These are phyloP conservation scores for Pichia terricola DNA, from an alignment of 1,139 yeast species.

Conservation along the genomic window DNA sequence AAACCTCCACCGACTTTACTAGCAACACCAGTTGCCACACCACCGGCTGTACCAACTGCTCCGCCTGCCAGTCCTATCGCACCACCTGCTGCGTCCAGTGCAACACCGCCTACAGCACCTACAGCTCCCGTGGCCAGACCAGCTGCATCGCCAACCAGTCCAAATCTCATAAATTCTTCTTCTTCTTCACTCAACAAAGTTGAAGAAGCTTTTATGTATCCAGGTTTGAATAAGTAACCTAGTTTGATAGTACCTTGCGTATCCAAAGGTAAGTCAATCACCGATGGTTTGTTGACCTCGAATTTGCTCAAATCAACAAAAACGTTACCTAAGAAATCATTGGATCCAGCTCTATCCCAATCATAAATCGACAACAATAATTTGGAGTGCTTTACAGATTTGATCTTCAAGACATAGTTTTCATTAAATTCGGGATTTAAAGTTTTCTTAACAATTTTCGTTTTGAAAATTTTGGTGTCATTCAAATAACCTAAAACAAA, in stretches of 20 bases:
- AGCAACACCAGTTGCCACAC: background rate
- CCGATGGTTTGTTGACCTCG: conserved; percentile 29
- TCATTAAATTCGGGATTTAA: conserved; percentile 68
- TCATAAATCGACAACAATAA: conserved; percentile 47
- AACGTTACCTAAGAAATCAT: conserved; percentile 49
- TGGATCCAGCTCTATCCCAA: conserved; percentile 70
- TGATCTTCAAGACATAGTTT: conserved; percentile 43
- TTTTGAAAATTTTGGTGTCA: conserved; percentile 44
- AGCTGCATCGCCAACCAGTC: conserved; percentile 20
- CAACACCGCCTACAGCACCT: conserved; percentile 26
- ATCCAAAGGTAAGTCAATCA: conserved; percentile 33
- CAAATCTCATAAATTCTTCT: conserved; percentile 5
- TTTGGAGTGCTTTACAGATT: conserved; percentile 50
- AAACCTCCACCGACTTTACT: background rate
- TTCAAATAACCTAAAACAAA: conserved; percentile 42
- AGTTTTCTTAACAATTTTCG: conserved; percentile 55
- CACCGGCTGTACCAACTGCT: too few species aligned
- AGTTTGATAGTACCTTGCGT: conserved; percentile 54
- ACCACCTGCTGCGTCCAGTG: conserved; percentile 10
- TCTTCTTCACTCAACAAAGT: conserved; percentile 25
- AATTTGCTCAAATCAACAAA: conserved; percentile 40
- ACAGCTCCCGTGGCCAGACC: conserved; percentile 29
- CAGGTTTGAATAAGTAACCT: conserved; percentile 50
- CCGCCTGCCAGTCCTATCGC: background rate
- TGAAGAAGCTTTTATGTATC: conserved; percentile 48